Conservation (phyloP, 2,329 filamentous ascomycete species). For the Venturia oleaginea region DNA sequence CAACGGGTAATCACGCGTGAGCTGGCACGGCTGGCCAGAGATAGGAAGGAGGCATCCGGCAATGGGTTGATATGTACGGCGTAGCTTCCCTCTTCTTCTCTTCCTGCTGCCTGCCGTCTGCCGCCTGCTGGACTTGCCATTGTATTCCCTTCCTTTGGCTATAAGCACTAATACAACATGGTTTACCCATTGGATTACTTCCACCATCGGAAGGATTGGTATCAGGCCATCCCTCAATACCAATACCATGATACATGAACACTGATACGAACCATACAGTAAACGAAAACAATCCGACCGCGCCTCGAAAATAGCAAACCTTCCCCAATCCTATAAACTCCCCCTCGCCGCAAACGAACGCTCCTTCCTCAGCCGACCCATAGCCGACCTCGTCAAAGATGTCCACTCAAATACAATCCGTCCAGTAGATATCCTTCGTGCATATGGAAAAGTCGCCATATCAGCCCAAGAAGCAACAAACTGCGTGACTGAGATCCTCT, state of each 20-base stretch:
- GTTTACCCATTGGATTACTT: constrained; percentile 52
- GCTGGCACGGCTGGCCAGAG: background rate
- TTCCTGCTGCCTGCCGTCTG: no score
- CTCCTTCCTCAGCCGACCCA: constrained; percentile 60
- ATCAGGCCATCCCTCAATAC: constrained; percentile 17
- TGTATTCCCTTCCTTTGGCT: background rate
- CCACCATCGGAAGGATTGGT: constrained; percentile 65
- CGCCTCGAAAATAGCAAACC: constrained; percentile 54
- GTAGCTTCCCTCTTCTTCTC: background rate
- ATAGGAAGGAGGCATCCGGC: background rate
- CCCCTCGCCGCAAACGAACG: constrained; percentile 57
- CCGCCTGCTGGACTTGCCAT: background rate
- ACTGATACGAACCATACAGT: constrained; percentile 37
- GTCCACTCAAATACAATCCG: constrained; percentile 60
- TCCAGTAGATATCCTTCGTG: constrained; percentile 65
- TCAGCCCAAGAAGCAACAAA: constrained; percentile 82
- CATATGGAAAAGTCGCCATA: constrained; percentile 79
- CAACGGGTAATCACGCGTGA: background rate
- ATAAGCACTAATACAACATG: background rate
- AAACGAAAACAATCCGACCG: constrained; percentile 73
- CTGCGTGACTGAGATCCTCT: constrained; percentile 78
- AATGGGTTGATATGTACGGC: background rate
- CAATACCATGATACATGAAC: no score
- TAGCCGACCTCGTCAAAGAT: constrained; percentile 67
- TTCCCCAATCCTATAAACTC: constrained; percentile 56